Evolutionary conservation across 2,329 filamentous ascomycete species (phyloP).

Genomic region (Apiospora saccharicola): DNA sequence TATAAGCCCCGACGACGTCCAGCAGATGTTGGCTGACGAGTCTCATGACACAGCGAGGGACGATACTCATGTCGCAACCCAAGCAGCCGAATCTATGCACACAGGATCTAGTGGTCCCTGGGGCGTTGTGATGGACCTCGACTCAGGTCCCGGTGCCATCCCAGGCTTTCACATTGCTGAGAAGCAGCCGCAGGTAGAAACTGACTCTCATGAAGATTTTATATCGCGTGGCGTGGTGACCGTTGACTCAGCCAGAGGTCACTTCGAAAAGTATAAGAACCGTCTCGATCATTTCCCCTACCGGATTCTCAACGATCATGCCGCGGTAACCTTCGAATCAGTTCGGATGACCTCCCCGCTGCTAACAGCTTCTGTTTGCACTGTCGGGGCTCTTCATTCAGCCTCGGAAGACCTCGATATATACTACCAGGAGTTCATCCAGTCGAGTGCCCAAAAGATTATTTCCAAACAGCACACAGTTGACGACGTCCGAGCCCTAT

Average conservation of each 20-base stretch:
- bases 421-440: slow-evolving; percentile 24
- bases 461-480: slow-evolving; percentile 55
- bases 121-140: slow-evolving; percentile 26
- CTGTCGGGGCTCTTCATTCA: slow-evolving; percentile 63
- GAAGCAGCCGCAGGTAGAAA: not conserved
- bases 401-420: slow-evolving; percentile 25
- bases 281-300: slow-evolving; percentile 59
- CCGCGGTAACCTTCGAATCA: slow-evolving; percentile 56
- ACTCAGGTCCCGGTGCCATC: slow-evolving; percentile 26
- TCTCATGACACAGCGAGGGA: not conserved
- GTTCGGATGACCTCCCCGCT: slow-evolving; percentile 62
- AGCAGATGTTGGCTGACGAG: not conserved
- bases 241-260: slow-evolving; percentile 54
- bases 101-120: not conserved
- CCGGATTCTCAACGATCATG: slow-evolving; percentile 50
- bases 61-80: not conserved
- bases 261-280: slow-evolving; percentile 57
- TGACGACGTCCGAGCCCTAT: slow-evolving; percentile 67
- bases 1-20: not conserved
- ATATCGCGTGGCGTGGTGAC: slow-evolving; percentile 51
- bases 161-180: slow-evolving; percentile 23
- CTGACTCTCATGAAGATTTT: slow-evolving; percentile 41
- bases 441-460: slow-evolving; percentile 1
- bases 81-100: not conserved
- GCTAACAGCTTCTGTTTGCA: slow-evolving; percentile 61